A percentile compares a stretch with the other conserved stretches of the same genome.
phyloP scores from a whole-genome alignment of 306 rosid genomes.

The Casuarina glauca region DNA sequence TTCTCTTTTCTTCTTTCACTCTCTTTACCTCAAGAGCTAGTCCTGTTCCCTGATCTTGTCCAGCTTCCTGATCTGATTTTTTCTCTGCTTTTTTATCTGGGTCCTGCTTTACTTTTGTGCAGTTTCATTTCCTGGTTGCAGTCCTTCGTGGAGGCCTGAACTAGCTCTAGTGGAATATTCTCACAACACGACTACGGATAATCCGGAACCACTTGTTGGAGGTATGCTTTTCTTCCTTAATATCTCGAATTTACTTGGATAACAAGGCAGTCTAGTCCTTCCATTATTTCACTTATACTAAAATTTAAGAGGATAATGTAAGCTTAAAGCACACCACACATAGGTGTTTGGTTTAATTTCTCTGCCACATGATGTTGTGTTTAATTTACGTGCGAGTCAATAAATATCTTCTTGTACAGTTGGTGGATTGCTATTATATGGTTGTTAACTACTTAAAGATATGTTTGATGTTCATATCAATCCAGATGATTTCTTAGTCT shows the following conservation, averaged over 20 bases:
- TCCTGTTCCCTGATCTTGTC: neutral
- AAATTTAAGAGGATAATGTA: slow-evolving; percentile 12
- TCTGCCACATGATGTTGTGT: slow-evolving; percentile 8
- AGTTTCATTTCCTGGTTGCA: slow-evolving; percentile 55
- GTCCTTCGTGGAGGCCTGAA: slow-evolving; percentile 61
- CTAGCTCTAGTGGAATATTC: slow-evolving; percentile 75
- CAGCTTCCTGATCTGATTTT: neutral
- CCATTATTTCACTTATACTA: neutral
- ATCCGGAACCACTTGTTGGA: slow-evolving; percentile 40
- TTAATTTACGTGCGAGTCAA: neutral
- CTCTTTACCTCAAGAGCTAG: neutral
- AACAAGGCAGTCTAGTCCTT: neutral
- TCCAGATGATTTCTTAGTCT: neutral
- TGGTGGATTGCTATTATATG: neutral
- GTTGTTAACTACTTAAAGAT: neutral
- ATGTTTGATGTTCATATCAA: neutral
- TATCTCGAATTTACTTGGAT: neutral
- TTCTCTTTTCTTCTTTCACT: neutral
- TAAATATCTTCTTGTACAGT: neutral
- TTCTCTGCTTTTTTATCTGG: neutral
- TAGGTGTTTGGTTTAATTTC: neutral
- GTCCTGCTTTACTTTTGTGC: slow-evolving; percentile 6
- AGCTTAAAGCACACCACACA: slow-evolving; percentile 21
- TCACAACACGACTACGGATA: slow-evolving; percentile 37
- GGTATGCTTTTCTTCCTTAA: slow-evolving; percentile 32